Base-by-base conservation (phyloP, 2,329 filamentous ascomycete genomes). In the Nemania bipapillata region DNA sequence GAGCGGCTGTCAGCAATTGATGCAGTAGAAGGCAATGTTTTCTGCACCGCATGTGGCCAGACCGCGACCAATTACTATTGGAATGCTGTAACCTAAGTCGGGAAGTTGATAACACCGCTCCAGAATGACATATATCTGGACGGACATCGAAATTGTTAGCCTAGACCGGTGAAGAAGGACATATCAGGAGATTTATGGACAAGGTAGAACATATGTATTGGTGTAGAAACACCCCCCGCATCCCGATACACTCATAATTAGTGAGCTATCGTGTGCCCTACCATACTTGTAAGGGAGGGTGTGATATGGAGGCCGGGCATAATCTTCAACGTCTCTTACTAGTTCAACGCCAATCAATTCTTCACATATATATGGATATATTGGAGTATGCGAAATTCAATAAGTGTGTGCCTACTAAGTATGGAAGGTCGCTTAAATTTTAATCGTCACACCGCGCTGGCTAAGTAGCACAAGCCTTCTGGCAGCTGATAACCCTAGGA, bases 31-130 rank as follows among this genome's bases (percentile, higher is more conserved):
- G 11, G 45, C 47, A 28, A 59, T 63, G 8, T 55, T 52, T 4
- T 32, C 53, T 40, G 15, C 37, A 40, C 24, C n/a, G 12, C 20
- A 56, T 35, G 55, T 49, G 63, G 37, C 66, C 30, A 69, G 57
- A 58, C 57, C 52, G n/a, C 40, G 9, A 12, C 53, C 22, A 35
- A 22, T 12, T 2, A 26, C 45, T 64, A 17, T 11, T 6, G 28
- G 30, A 9, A 59, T 64, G 60, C 24, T 67, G 64, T 20, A 64
- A 64, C 67, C 50, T 9, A 49, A 32, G 35, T 42, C 59, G 59
- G 42, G n/a, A 11, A n/a, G 47, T 32, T 54, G 28, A 40, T 30
- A 35, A 40, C 45, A 5, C 52, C 20, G 26, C 26, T 28, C 26
- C 45, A 30, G 20, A 53, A 17, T 15, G 6, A 20, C 2, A 11